Evolutionary conservation across 805 yeast genomes (phyloP).

Genomic region (Kazachstania taianensis): DNA sequence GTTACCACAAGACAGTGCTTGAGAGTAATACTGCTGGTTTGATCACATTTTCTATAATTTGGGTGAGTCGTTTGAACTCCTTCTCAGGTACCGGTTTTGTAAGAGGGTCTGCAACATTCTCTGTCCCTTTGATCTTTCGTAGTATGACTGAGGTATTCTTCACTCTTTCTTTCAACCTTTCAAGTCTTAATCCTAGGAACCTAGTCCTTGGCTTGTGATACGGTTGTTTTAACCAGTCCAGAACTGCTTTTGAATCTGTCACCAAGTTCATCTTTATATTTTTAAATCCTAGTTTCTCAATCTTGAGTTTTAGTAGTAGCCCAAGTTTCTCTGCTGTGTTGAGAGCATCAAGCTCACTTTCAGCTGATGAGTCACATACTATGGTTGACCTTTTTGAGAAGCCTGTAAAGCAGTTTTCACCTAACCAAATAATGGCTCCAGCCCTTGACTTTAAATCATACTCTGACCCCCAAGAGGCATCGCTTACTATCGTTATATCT

Average conservation of each 20-base stretch:
- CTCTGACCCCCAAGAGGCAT: constrained; percentile 2
- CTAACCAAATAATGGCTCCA: constrained; percentile 1
- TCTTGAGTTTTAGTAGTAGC: background rate
- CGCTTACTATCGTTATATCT: background rate
- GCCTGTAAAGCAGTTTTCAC: background rate
- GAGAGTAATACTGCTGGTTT: no score
- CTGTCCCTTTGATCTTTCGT: background rate
- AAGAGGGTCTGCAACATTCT: background rate
- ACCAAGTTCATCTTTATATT: background rate
- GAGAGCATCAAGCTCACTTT: constrained; percentile 2
- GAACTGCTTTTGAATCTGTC: background rate
- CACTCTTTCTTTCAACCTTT: constrained; percentile 1
- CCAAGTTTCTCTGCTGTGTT: background rate
- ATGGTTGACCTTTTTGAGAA: constrained; percentile 2
- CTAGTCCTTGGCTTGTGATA: constrained; percentile 1
- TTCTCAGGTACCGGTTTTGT: background rate
- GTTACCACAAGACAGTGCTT: no score
- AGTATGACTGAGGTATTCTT: background rate
- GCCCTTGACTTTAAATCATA: constrained; percentile 2
- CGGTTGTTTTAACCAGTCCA: constrained; percentile 1
- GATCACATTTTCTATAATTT: no score
- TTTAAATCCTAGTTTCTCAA: background rate
- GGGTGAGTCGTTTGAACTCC: background rate
- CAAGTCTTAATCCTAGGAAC: constrained; percentile 1
- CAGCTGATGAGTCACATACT: background rate